Evolutionary conservation across 805 yeast species (phyloP).

Genomic region (Ogataea trehaloabstinens): DNA sequence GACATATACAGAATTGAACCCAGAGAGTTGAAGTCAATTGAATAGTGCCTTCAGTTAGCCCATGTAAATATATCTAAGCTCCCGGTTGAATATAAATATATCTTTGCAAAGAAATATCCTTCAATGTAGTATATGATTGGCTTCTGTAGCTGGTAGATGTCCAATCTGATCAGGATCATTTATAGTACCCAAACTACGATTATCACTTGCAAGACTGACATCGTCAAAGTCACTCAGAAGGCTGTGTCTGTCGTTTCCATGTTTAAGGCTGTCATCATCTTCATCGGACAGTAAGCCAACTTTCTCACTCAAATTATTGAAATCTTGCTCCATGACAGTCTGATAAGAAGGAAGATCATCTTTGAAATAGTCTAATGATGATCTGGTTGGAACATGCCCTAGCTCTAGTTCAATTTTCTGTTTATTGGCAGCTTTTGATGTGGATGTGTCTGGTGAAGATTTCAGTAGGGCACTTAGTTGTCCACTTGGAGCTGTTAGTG

Average conservation of each 20-base stretch:
- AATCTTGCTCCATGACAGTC: conserved; percentile 23
- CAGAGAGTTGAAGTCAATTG: conserved; percentile 14
- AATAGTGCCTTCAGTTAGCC: too few species aligned
- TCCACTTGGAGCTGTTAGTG: conserved; percentile 9
- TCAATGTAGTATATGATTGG: conserved; percentile 17
- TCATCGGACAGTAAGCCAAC: conserved; percentile 26
- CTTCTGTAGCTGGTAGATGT: conserved; percentile 15
- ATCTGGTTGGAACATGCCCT: conserved; percentile 23
- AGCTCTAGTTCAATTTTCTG: conserved; percentile 7
- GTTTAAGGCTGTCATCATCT: conserved; percentile 4
- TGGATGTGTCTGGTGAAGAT: neutral
- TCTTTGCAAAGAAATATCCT: too few species aligned
- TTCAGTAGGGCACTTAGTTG: conserved; percentile 16
- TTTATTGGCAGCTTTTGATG: neutral
- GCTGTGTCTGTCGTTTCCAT: neutral
- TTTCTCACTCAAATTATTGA: conserved; percentile 18
- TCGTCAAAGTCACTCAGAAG: neutral
- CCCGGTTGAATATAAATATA: conserved; percentile 7
- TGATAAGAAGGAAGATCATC: conserved; percentile 29
- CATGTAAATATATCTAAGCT: conserved; percentile 2
- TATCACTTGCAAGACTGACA: conserved; percentile 9
- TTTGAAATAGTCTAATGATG: conserved; percentile 23
- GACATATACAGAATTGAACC: conserved; percentile 39
- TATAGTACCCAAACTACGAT: conserved; percentile 19
- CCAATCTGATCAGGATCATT: conserved; percentile 13